phyloP scores from a whole-genome alignment of 495 filamentous ascomycete species.

The Penicillium ucsense region DNA sequence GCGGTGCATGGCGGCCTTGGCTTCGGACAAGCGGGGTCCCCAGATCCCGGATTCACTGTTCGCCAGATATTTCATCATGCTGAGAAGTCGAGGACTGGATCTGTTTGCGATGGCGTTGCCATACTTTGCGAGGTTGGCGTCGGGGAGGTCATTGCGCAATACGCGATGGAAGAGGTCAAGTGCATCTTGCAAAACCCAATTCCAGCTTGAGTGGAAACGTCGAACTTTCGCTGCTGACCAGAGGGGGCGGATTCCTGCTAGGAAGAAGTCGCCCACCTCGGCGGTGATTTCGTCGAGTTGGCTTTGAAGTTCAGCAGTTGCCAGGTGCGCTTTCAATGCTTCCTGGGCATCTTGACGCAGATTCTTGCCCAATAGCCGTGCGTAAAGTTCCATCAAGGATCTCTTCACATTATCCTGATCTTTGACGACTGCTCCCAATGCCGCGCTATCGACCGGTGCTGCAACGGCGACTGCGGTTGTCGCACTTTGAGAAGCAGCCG shows the following conservation, averaged over 20 bases:
- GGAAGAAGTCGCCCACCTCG: constrained; percentile 94
- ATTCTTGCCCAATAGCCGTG: constrained; percentile 92
- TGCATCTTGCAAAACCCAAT: constrained; percentile 97
- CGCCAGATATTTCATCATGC: neutral
- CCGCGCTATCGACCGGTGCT: constrained; percentile 99
- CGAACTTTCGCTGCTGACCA: constrained; percentile 89
- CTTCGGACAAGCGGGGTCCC: neutral
- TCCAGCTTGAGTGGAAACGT: constrained; percentile 97
- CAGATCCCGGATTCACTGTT: neutral
- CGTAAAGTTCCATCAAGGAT: constrained; percentile 88
- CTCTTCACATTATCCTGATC: constrained; percentile 91
- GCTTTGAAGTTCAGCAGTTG: neutral
- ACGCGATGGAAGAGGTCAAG: constrained; percentile 58
- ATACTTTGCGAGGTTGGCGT: neutral
- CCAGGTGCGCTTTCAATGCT: constrained; percentile 68
- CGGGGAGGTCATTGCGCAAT: neutral
- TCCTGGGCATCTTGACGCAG: constrained; percentile 76
- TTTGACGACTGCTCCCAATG: constrained; percentile 91
- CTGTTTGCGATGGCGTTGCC: constrained; percentile 58
- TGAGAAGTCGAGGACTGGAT: neutral
- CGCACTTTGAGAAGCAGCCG: constrained; percentile 43
- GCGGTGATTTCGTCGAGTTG: constrained; percentile 43
- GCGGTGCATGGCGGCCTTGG: neutral
- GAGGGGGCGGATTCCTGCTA: constrained; percentile 80
- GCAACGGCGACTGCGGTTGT: constrained; percentile 59